phyloP scores from a whole-genome alignment of 768 basidiomycete genomes.

The Mycena latifolia region DNA sequence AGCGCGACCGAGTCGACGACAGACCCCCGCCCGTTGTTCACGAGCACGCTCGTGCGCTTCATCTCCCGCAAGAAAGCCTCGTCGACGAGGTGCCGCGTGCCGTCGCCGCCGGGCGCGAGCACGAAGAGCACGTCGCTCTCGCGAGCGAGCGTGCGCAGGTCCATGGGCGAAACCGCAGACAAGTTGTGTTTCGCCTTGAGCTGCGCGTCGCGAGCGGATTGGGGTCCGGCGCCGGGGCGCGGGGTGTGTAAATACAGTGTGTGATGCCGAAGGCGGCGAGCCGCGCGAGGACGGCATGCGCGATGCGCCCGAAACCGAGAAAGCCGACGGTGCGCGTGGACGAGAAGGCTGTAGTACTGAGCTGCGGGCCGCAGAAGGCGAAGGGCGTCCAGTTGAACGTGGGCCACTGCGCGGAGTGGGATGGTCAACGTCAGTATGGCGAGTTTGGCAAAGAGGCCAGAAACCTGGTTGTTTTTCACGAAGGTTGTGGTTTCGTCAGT shows the following conservation, averaged over 20 bases:
- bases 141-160: slow-evolving; percentile 76
- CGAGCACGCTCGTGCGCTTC: slow-evolving; percentile 86
- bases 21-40: slow-evolving; percentile 90
- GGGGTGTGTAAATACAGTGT: slow-evolving; percentile 67
- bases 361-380: slow-evolving; percentile 84
- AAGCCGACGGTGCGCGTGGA: slow-evolving; percentile 83
- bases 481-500: slow-evolving; percentile 71
- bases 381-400: slow-evolving; percentile 83
- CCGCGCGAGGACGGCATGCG: slow-evolving; percentile 61
- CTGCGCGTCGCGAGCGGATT: too few species aligned
- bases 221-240: slow-evolving; percentile 57
- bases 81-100: slow-evolving; percentile 82
- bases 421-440: too few species aligned
- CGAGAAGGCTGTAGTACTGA: slow-evolving; percentile 64
- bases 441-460: too few species aligned
- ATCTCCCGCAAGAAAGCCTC: slow-evolving; percentile 81
- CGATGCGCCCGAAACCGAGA: slow-evolving; percentile 94
- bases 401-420: too few species aligned
- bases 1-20: slow-evolving; percentile 93
- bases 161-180: slow-evolving; percentile 65
- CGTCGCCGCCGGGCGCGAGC: slow-evolving; percentile 79
- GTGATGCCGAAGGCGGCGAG: slow-evolving; percentile 82
- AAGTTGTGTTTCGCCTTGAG: slow-evolving; percentile 40
- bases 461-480: slow-evolving; percentile 77
- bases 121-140: slow-evolving; percentile 90